A percentile compares a stretch with the other conserved stretches of the same genome.
Evolutionary conservation across 1,284 basidiomycete genomes (phyloP).

Genomic region (Ustilago xerochloae): DNA sequence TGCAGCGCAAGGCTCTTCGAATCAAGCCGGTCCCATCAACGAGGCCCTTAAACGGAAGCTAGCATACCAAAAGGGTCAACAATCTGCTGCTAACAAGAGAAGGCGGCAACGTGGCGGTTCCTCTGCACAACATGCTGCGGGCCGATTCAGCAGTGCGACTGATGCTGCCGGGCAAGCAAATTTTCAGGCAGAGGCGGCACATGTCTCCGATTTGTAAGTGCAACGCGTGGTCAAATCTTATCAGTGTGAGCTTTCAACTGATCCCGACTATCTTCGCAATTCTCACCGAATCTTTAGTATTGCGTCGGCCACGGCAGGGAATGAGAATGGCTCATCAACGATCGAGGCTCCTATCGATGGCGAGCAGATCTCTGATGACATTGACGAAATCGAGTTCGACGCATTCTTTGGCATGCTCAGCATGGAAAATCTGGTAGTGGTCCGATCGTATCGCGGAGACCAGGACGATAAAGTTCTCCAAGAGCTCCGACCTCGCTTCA

Average conservation of each 20-base stretch:
- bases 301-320: slow-evolving; percentile 11
- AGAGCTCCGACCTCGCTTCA: slow-evolving; percentile 88
- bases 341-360: slow-evolving; percentile 5
- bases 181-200: slow-evolving; percentile 72
- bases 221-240: not conserved
- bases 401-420: slow-evolving; percentile 82
- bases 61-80: slow-evolving; percentile 40
- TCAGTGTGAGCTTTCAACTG: too few species aligned
- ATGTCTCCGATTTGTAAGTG: slow-evolving; percentile 75
- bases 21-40: slow-evolving; percentile 16
- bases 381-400: slow-evolving; percentile 69
- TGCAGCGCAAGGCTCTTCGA: not conserved
- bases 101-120: slow-evolving; percentile 67
- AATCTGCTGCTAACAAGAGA: slow-evolving; percentile 67
- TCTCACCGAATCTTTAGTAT: slow-evolving; percentile 23
- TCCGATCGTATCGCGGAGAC: slow-evolving; percentile 90
- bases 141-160: slow-evolving; percentile 20
- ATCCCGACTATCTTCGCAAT: too few species aligned
- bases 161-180: slow-evolving; percentile 23
- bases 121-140: slow-evolving; percentile 5
- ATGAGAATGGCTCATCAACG: slow-evolving; percentile 6
- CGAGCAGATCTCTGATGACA: slow-evolving; percentile 30
- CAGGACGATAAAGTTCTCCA: slow-evolving; percentile 88
- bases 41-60: slow-evolving; percentile 61
- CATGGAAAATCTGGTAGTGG: slow-evolving; percentile 83